Evolutionary conservation across 352 stramenopile genomes (phyloP).

Genomic region (Pythium utonaiense): DNA sequence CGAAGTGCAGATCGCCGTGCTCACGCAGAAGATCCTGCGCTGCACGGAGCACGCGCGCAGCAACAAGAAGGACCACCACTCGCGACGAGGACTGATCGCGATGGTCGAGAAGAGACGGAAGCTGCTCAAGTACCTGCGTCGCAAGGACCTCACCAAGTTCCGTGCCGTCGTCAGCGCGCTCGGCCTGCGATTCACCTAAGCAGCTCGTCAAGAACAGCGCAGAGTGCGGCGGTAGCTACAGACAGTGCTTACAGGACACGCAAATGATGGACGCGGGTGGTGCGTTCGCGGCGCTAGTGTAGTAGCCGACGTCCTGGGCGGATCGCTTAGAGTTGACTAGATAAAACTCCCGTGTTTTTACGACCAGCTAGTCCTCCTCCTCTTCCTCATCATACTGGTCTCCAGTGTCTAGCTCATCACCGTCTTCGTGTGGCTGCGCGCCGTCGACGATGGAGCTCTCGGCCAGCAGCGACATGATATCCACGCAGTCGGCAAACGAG

Average conservation of each 20-base stretch:
- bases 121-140: conserved; percentile 81
- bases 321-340: neutral
- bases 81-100: conserved; percentile 73
- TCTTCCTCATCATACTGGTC: conserved; percentile 11
- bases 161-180: conserved; percentile 73
- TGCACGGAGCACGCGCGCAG: conserved; percentile 67
- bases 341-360: neutral
- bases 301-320: too few relatives aligned
- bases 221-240: neutral
- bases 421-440: conserved; percentile 24
- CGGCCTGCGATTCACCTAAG: conserved; percentile 73
- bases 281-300: too few relatives aligned
- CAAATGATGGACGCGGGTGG: too few relatives aligned
- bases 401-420: conserved; percentile 19
- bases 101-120: conserved; percentile 87
- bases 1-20: conserved; percentile 81
- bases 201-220: too few relatives aligned
- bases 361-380: conserved; percentile 7
- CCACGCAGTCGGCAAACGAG: conserved; percentile 82
- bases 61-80: conserved; percentile 89
- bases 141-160: conserved; percentile 79
- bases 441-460: conserved; percentile 34
- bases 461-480: conserved; percentile 80
- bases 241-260: too few relatives aligned
- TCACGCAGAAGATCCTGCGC: conserved; percentile 85